phyloP scores from a whole-genome alignment of 257 asterid genomes.

The Petrea volubilis region DNA sequence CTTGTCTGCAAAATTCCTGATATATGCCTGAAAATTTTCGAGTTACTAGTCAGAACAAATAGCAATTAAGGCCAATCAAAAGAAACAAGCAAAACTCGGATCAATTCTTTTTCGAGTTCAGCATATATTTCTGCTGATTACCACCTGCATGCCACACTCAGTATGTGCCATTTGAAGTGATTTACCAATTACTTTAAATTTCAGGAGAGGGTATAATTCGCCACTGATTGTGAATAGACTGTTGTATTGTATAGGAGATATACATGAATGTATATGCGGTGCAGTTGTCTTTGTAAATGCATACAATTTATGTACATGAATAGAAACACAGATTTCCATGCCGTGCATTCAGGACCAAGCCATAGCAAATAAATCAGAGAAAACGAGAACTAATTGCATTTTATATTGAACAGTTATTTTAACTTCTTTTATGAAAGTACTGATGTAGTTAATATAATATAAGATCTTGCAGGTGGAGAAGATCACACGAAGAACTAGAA shows the following conservation, averaged over 20 bases:
- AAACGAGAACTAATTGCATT: neutral
- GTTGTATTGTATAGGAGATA: too few relatives aligned
- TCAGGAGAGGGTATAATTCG: too few relatives aligned
- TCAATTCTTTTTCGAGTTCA: neutral
- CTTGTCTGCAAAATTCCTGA: constrained; percentile 64
- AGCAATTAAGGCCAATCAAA: neutral
- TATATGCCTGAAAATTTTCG: constrained; percentile 57
- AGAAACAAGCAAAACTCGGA: neutral
- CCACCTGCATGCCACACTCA: too few relatives aligned
- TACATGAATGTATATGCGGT: too few relatives aligned
- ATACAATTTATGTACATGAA: neutral
- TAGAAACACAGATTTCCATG: neutral
- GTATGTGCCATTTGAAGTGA: too few relatives aligned
- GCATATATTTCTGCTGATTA: neutral
- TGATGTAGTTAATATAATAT: neutral
- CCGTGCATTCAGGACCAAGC: neutral
- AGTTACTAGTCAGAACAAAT: constrained; percentile 18
- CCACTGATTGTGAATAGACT: too few relatives aligned
- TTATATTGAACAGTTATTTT: neutral
- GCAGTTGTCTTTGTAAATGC: too few relatives aligned
- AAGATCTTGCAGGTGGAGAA: neutral
- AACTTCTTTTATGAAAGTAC: neutral
- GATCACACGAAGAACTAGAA: neutral
- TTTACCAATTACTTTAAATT: too few relatives aligned
- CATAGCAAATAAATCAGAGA: neutral